Percentiles rank a stretch among this genome's conserved stretches.
Conservation (phyloP, 257 asterid genomes). For the Solanum chilense region DNA sequence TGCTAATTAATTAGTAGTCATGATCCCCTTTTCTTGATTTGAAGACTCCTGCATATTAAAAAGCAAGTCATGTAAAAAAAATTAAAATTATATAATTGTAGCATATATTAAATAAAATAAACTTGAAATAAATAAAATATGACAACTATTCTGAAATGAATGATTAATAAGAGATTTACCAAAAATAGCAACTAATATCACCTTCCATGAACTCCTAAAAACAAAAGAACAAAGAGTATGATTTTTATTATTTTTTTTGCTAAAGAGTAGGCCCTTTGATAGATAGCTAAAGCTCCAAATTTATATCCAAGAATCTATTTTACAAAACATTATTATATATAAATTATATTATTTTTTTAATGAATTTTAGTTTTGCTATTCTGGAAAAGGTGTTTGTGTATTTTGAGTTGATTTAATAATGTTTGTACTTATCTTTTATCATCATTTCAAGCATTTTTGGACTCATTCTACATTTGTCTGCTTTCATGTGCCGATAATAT, state of each 20-base stretch:
- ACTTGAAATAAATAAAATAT: neutral
- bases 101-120: neutral
- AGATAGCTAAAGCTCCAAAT: neutral
- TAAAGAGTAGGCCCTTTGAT: neutral
- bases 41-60: conserved; percentile 12
- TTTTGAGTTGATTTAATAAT: neutral
- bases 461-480: neutral
- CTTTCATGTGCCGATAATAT: neutral
- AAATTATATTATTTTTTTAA: neutral
- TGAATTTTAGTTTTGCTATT: neutral
- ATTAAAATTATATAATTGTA: too few relatives aligned
- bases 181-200: neutral
- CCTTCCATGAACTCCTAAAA: neutral
- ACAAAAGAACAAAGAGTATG: neutral
- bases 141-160: neutral
- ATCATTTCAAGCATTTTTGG: neutral
- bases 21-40: conserved; percentile 48
- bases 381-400: neutral
- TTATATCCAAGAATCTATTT: neutral
- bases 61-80: neutral
- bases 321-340: neutral
- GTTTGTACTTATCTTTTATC: neutral
- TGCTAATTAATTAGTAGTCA: conserved; percentile 10
- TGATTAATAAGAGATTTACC: neutral
- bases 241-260: neutral